A percentile compares a stretch with the other conserved stretches of the same genome.
These are phyloP conservation scores for Colletotrichum gloeosporioides DNA, from an alignment of 2,329 filamentous ascomycete genomes.

Conservation along the genomic window DNA sequence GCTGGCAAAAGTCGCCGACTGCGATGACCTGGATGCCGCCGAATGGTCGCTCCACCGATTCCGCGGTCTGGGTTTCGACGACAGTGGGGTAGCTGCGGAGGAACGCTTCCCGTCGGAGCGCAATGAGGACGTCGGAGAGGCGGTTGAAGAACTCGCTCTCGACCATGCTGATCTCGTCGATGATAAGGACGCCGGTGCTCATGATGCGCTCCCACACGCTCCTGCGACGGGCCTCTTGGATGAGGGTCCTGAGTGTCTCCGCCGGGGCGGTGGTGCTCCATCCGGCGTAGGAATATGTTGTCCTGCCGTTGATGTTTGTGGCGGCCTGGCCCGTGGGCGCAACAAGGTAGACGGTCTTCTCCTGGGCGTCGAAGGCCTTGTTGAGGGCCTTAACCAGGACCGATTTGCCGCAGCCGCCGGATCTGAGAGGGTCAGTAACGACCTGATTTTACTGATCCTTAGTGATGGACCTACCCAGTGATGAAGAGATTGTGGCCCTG, in stretches of 20 bases:
- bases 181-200: slow-evolving; percentile 60
- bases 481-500: neutral
- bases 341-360: neutral
- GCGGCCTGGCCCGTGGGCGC: neutral
- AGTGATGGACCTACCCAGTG: neutral
- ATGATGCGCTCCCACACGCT: slow-evolving; percentile 41
- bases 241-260: neutral
- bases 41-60: neutral
- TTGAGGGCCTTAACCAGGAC: neutral
- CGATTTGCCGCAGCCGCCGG: neutral
- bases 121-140: slow-evolving; percentile 54
- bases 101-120: neutral
- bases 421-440: neutral
- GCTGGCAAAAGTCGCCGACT: slow-evolving; percentile 5
- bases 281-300: neutral
- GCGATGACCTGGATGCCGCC: neutral
- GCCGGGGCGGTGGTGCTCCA: neutral
- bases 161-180: slow-evolving; percentile 73
- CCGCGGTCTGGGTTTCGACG: neutral
- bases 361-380: neutral
- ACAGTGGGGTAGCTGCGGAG: neutral
- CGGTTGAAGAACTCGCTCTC: slow-evolving; percentile 66
- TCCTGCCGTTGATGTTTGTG: neutral
- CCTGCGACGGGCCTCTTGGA: slow-evolving; percentile 19
- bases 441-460: rapidly evolving